A percentile compares a stretch with the other conserved stretches of the same genome.
Conservation (phyloP, 2,329 filamentous ascomycete species). For the Monascus ruber region DNA sequence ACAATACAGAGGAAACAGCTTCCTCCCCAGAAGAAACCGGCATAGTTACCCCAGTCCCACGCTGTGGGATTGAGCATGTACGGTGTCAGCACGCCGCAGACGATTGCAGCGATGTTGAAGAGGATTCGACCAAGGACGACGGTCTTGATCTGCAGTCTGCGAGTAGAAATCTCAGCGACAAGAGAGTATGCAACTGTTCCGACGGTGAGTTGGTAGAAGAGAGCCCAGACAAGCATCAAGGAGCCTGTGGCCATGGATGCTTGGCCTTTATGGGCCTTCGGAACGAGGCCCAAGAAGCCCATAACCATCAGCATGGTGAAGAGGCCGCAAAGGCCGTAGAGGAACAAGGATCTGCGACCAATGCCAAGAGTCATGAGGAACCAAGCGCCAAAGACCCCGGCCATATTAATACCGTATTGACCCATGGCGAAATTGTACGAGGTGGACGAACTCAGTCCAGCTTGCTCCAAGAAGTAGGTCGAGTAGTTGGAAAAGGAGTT, state of each 20-base stretch:
- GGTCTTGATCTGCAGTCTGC: slow-evolving; percentile 80
- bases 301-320: slow-evolving; percentile 69
- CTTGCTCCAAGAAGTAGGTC: slow-evolving; percentile 48
- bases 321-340: slow-evolving; percentile 63
- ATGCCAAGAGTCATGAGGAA: slow-evolving; percentile 63
- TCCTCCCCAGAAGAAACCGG: slow-evolving; percentile 80
- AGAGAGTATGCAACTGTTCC: slow-evolving; percentile 85
- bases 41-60: slow-evolving; percentile 81
- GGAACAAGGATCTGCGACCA: slow-evolving; percentile 64
- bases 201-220: slow-evolving; percentile 76
- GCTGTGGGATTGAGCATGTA: slow-evolving; percentile 84
- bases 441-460: slow-evolving; percentile 38
- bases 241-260: slow-evolving; percentile 67
- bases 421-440: slow-evolving; percentile 48
- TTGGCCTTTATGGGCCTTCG: slow-evolving; percentile 44
- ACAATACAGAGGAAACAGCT: slow-evolving; percentile 71
- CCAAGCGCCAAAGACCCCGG: slow-evolving; percentile 73
- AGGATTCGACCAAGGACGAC: slow-evolving; percentile 74
- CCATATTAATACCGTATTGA: slow-evolving; percentile 59
- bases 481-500: slow-evolving; percentile 55
- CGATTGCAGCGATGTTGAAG: slow-evolving; percentile 71
- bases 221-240: slow-evolving; percentile 73
- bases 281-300: slow-evolving; percentile 70
- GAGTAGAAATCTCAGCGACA: slow-evolving; percentile 72
- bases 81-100: slow-evolving; percentile 70